Evolutionary conservation across 1,139 yeast species (phyloP), one percentile per base, ranked within the genome.

Genomic region (Scheffersomyces stambukii): DNA sequence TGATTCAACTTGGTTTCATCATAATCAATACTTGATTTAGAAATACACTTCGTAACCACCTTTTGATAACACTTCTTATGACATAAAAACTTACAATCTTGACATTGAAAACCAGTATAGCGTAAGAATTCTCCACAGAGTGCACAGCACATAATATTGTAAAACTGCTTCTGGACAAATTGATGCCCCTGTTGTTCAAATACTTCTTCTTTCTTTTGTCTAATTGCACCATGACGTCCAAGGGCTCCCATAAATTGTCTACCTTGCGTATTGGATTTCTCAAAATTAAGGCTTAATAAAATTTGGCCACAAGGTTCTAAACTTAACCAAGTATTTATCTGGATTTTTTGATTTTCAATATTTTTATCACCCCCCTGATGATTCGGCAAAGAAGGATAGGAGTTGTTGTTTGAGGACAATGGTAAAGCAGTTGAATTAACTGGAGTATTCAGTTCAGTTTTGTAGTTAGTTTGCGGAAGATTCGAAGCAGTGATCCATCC

Each of bases 171-270:
- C 53, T 86, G 96, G 22, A 86, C 94, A 62, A 91, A 91, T 55
- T 86, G 94, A 60, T 91, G 98, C 9, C 98, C 98, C 51, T 86
- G 95, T 49, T 91, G 94, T 57, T 89, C 96, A 52, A 79, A 86
- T 2, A 91, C 86, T 48, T 89, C 96, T 50, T 89, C 97, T 48
- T 89, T 89, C 64, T 85, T 79, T 57, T 86, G 93, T 48, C 96
- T 81, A 43, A 91, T 91, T 37, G 98, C 98, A 60, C 97, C 97
- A 54, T 89, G 96, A 68, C 98, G 95, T 13, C 96, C 97, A 39
- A 91, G 73, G 0, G 85, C 86, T 12, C 83, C 86, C 56, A 74
- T 63, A 30, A 72, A 72, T 29, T 67, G 71, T 15, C 75, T 77
- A 11, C 75, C 63, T 9, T 70, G 63, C 29, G 70, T 65, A 32